Conservation (phyloP, 176 grass and related monocot genomes). For the Dactylis glomerata region DNA sequence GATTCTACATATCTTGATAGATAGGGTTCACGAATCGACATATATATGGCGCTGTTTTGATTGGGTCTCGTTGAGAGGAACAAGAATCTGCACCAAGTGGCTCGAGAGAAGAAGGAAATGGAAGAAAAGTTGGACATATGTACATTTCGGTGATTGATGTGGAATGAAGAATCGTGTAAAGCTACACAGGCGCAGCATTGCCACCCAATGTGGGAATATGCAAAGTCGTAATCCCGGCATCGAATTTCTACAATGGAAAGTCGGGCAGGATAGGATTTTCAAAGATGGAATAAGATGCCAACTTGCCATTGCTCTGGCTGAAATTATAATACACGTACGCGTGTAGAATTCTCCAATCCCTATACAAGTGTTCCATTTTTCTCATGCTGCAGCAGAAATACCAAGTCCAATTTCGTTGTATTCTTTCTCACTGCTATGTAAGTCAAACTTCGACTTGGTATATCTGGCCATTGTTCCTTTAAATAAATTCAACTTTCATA, state of each 20-base stretch:
- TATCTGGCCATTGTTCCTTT: no score
- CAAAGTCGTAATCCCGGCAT: background rate
- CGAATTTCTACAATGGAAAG: slow-evolving; percentile 5
- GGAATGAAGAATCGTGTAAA: slow-evolving; percentile 32
- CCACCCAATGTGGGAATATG: slow-evolving; percentile 42
- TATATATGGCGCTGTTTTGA: background rate
- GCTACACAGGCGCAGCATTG: background rate
- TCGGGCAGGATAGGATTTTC: background rate
- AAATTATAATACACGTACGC: background rate
- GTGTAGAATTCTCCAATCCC: slow-evolving; percentile 1
- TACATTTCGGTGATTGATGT: background rate
- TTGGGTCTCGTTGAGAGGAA: slow-evolving; percentile 25
- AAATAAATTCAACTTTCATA: no score
- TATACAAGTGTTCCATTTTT: background rate
- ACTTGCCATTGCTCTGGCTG: background rate
- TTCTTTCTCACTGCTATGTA: background rate
- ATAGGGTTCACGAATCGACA: background rate
- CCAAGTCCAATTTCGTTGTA: background rate
- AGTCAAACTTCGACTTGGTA: no score
- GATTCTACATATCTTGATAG: background rate
- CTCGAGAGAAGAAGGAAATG: slow-evolving; percentile 1
- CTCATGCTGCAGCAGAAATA: background rate
- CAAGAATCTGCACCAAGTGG: slow-evolving; percentile 42
- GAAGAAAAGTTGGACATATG: background rate
- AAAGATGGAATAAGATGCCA: slow-evolving; percentile 38